Evolutionary conservation across 1,284 basidiomycete genomes (phyloP), one percentile per base, ranked within the genome.

Genomic region (Peniophora sp.): DNA sequence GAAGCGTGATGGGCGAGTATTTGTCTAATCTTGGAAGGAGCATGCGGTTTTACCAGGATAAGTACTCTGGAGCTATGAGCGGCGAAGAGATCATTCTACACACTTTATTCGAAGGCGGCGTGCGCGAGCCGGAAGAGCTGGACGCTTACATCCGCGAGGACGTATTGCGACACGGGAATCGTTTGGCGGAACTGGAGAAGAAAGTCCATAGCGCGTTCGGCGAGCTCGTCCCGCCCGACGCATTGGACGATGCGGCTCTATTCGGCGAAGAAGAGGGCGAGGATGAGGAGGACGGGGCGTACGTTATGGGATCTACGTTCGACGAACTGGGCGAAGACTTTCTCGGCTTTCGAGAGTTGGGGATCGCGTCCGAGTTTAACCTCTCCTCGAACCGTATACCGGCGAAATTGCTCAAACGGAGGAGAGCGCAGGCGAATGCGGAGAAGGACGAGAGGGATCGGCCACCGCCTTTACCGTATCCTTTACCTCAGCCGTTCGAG

Each of bases 41-140:
- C 11, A 79, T 97, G 50, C 78, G 85, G 44, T 85, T 88, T 60
- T 72, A 94, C 54, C 71, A 78, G 20, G 96, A 98, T 65, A 89
- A 88, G 58, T 91, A 90, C 67, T 79, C 79, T 0, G 70, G 77
- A 43, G 77, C 75, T 44, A 92, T 97, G 86, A 81, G 83, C 3
- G 65, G 89, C 0, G 92, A 96, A 89, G 92, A 97, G 80, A 92
- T 97, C 47, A 82, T 97, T 32, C 73, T 94, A 2, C 92, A 96
- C 65, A 88, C 89, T 0, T 71, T 98, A 12, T 89, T 92, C 56
- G 90, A 96, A 67, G 90, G 88, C 54, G 92, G 92, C 1, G 82
- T 82, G 10, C 79, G 89, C 0, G 77, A 83, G 50, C 72, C 93
- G 12, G 75, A 80, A 51, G 83, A 89, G 55, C 76, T 98, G 0